These are phyloP conservation scores for Paecilomyces dactylethromorphus DNA, from an alignment of 2,329 filamentous ascomycete genomes.

Conservation along the genomic window DNA sequence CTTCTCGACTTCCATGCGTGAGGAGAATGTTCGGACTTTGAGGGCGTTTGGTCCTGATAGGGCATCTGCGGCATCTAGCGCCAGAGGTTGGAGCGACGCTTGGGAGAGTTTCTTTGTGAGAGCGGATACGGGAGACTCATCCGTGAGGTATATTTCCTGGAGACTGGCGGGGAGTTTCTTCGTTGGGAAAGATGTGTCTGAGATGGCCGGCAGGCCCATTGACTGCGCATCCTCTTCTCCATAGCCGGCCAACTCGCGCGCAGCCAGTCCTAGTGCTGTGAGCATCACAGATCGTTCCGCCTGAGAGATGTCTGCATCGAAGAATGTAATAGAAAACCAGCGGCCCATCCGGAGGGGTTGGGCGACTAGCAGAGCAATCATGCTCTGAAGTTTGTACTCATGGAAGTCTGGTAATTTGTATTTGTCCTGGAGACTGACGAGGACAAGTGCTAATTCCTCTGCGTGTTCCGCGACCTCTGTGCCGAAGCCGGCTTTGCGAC, in stretches of 20 bases:
- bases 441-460: conserved; percentile 67
- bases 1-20: conserved; percentile 61
- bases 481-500: conserved; percentile 81
- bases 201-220: conserved; percentile 24
- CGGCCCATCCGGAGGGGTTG: conserved; percentile 71
- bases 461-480: conserved; percentile 80
- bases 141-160: conserved; percentile 60
- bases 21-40: conserved; percentile 85
- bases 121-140: conserved; percentile 54
- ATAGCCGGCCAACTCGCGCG: conserved; percentile 77
- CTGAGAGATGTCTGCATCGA: conserved; percentile 86
- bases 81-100: conserved; percentile 72
- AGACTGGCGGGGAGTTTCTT: conserved; percentile 70
- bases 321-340: conserved; percentile 80
- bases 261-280: conserved; percentile 71
- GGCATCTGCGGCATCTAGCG: conserved; percentile 72
- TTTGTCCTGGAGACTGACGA: conserved; percentile 78
- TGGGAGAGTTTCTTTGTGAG: conserved; percentile 64
- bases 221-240: conserved; percentile 47
- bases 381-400: conserved; percentile 66
- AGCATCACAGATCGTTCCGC: conserved; percentile 77
- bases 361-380: conserved; percentile 74
- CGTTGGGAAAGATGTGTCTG: conserved; percentile 61
- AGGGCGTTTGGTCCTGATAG: conserved; percentile 73
- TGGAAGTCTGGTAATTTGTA: conserved; percentile 75